These are phyloP conservation scores for Spiraea crenata DNA, from an alignment of 331 rosid genomes.

Conservation along the genomic window DNA sequence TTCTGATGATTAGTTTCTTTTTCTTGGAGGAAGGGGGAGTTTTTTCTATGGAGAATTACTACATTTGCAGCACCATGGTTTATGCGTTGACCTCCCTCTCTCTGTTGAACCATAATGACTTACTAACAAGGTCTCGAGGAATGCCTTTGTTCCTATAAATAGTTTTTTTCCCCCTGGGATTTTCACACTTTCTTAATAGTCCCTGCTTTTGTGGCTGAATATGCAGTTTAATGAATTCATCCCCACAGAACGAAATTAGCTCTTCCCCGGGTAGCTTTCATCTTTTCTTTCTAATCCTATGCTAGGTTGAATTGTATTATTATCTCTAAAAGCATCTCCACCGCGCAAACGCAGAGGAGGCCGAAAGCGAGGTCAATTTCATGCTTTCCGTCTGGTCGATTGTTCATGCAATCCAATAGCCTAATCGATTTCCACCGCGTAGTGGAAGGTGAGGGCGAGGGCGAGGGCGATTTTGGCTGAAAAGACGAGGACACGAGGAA, in stretches of 20 bases:
- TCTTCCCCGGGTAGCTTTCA: too few species aligned
- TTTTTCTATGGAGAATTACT: conserved; percentile 28
- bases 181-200: background rate
- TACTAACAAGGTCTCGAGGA: conserved; percentile 6
- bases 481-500: too few species aligned
- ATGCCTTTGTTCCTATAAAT: background rate
- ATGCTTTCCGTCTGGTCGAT: too few species aligned
- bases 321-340: too few species aligned
- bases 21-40: conserved; percentile 5
- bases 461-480: too few species aligned
- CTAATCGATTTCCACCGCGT: too few species aligned
- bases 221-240: background rate
- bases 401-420: too few species aligned
- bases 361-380: too few species aligned
- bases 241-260: too few species aligned
- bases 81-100: background rate
- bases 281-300: background rate
- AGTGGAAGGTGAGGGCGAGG: too few species aligned
- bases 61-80: conserved; percentile 26
- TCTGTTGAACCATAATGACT: conserved; percentile 10
- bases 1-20: conserved; percentile 20
- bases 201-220: background rate
- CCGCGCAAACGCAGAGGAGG: too few species aligned
- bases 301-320: background rate
- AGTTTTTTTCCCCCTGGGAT: background rate